Evolutionary conservation across 2,329 filamentous ascomycete genomes (phyloP).

Genomic region (Pseudocercospora musae): DNA sequence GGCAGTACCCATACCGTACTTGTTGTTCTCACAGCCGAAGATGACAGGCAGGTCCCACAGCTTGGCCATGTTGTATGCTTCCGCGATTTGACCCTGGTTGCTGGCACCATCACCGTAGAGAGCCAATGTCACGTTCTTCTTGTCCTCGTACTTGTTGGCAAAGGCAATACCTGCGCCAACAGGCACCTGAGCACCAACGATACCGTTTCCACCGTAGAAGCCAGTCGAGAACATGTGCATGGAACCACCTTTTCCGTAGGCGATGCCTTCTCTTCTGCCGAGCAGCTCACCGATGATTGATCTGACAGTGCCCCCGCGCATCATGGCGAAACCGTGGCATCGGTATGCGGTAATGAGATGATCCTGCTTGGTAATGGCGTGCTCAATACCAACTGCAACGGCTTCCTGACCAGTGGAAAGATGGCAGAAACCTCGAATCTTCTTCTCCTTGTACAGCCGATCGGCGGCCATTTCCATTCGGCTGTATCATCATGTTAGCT

Average conservation of each 20-base stretch:
- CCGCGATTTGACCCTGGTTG: conserved; percentile 99
- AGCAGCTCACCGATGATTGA: conserved; percentile 95
- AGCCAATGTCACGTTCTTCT: conserved; percentile 81
- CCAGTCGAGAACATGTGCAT: conserved; percentile 99
- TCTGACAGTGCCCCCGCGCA: conserved; percentile 87
- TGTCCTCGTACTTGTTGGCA: conserved; percentile 87
- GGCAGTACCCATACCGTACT: conserved; percentile 99
- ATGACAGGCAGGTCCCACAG: conserved; percentile 94
- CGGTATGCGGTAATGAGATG: conserved; percentile 97
- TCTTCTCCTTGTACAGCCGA: conserved; percentile 99
- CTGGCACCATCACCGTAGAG: conserved; percentile 97
- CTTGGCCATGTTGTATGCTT: conserved; percentile 99
- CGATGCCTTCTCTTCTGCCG: conserved; percentile 91
- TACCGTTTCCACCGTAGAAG: conserved; percentile 98
- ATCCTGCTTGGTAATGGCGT: conserved; percentile 86
- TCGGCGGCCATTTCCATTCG: conserved; percentile 99
- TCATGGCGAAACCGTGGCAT: conserved; percentile 96
- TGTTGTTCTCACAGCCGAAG: conserved; percentile 99
- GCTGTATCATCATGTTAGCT: conserved; percentile 49
- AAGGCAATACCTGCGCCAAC: conserved; percentile 96
- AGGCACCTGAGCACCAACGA: conserved; percentile 96
- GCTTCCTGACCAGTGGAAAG: conserved; percentile 97
- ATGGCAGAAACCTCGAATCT: conserved; percentile 99
- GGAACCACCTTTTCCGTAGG: conserved; percentile 97
- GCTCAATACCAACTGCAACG: conserved; percentile 93